Evolutionary conservation across 2,329 filamentous ascomycete species (phyloP), one percentile per base, ranked within the genome.

Genomic region (Hymenotorrendiella dingleyae): DNA sequence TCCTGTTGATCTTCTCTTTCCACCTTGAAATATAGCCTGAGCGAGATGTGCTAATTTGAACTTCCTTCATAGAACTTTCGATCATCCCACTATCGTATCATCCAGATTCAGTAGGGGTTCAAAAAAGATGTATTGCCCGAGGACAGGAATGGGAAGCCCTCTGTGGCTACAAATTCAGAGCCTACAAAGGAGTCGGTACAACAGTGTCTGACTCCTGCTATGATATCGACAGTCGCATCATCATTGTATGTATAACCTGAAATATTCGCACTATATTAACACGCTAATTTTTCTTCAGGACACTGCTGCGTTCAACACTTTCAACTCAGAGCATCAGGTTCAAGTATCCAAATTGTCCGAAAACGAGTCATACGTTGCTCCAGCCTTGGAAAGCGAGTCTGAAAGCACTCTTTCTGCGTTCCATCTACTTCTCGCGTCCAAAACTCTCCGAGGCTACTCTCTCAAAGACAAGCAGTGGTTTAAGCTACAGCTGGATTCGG

Each of bases 401-500:
- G 16, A 32, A 22, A 28, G 27, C 11, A 33, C n/a, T 7, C 37
- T 40, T 9, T 32, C 37, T 22, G 27, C 37, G 14, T 40, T 32
- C n/a, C 37, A 40, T 8, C 28, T 40, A 2, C 28, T 40, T 12
- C 37, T 40, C 16, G 27, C 37, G 17, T 33, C 37, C 2, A 40
- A 29, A 24, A 9, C 11, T 10, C 27, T 40, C 9, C 27, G 37
- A 3, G 71, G 69, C 0, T 74, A 67, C 41, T 64, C 69, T 0
- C 55, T 72, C 38, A 70, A 70, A 55, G 70, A 67, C 45, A 70
- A 70, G 56, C 38, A 62, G 4, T 72, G 69, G 70, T 48, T 66
- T 66, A 49, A 58, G 16, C 17, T 40, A 19, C 17, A 47, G 16
- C 44, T 55, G 8, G 49, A 51, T 23, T 44, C 49, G 17, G 43